These are phyloP conservation scores for Closterium sp. DNA, from an alignment of 139 green algal genomes.

Conservation along the genomic window DNA sequence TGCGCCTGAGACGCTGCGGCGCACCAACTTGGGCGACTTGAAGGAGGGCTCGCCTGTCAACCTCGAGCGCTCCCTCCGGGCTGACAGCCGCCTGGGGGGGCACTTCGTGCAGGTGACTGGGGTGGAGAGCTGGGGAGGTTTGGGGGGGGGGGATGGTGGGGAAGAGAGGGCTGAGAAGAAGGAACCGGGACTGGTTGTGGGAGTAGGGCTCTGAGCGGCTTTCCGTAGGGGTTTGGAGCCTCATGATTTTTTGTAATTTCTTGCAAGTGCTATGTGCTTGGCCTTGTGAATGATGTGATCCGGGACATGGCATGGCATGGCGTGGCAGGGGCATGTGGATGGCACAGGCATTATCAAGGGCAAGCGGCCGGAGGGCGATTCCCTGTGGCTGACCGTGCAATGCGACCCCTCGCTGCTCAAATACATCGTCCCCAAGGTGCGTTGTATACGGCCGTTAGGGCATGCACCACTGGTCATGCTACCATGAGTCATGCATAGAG, in stretches of 20 bases:
- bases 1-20: conserved; percentile 46
- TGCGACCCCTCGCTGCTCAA: conserved; percentile 25
- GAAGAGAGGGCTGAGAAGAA: no score
- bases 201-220: no score
- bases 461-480: not conserved
- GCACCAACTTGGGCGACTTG: conserved; percentile 41
- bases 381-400: conserved; percentile 47
- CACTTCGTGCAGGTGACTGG: conserved; percentile 50
- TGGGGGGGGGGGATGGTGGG: no score
- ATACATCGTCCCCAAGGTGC: conserved; percentile 53
- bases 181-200: no score
- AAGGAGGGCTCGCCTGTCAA: conserved; percentile 42
- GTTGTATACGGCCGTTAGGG: not conserved
- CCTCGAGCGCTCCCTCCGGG: conserved; percentile 49
- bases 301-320: conserved; percentile 1
- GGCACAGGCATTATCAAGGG: conserved; percentile 41
- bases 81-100: conserved; percentile 38
- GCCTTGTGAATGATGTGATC: no score
- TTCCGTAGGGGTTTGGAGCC: no score
- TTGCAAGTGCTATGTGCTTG: no score
- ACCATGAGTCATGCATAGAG: no score
- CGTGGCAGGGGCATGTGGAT: conserved; percentile 48
- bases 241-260: no score
- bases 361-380: conserved; percentile 44
- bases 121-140: not conserved